Conservation (phyloP, 345 rosid species). For the Acer negundo region DNA sequence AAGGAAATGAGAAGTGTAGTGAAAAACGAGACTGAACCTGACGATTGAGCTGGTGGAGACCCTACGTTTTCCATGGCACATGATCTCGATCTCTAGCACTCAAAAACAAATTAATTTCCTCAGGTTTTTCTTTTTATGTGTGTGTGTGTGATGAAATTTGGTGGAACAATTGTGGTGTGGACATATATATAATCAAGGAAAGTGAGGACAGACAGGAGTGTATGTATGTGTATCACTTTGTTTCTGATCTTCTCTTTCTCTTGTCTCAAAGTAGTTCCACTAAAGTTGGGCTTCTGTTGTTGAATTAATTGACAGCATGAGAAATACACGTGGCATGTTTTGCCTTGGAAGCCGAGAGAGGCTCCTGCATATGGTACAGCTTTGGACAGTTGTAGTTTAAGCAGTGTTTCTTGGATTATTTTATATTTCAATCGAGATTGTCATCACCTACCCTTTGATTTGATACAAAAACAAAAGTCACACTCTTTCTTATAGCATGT, state of each 20-base stretch:
- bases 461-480: not conserved
- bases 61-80: conserved; percentile 25
- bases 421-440: not conserved
- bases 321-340: conserved; percentile 15
- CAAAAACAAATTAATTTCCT: too few species aligned
- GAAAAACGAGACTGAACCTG: conserved; percentile 20
- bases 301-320: not conserved
- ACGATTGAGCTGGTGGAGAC: conserved; percentile 2
- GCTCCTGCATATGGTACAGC: conserved; percentile 15
- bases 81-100: not conserved
- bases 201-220: not conserved
- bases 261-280: conserved; percentile 12
- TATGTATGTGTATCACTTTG: not conserved
- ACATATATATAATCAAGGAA: not conserved
- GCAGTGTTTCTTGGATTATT: not conserved
- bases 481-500: too few species aligned
- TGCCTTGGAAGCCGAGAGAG: conserved; percentile 10
- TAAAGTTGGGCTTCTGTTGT: conserved; percentile 14
- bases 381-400: conserved; percentile 15
- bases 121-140: not conserved
- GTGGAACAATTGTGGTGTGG: not conserved
- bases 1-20: conserved; percentile 45
- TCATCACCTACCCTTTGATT: not conserved
- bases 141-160: not conserved
- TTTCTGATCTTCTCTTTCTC: too few species aligned